phyloP scores from a whole-genome alignment of 176 grass and related monocot genomes.

The Tuctoria greenei region DNA sequence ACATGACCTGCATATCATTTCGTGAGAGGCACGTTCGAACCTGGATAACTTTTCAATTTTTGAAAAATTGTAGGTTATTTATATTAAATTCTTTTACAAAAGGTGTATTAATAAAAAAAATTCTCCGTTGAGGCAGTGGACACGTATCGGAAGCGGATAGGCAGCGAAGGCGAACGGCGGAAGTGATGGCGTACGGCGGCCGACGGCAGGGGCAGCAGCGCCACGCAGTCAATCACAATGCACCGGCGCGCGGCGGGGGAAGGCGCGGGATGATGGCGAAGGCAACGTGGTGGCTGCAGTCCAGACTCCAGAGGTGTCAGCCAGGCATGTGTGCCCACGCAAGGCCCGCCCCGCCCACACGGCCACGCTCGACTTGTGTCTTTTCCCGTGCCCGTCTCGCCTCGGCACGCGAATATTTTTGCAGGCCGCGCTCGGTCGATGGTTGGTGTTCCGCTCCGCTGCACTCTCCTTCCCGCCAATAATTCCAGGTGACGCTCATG shows the following conservation, averaged over 20 bases:
- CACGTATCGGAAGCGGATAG: conserved; percentile 15
- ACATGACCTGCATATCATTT: too few species aligned
- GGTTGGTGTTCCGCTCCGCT: neutral
- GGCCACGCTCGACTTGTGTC: neutral
- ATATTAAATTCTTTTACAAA: too few species aligned
- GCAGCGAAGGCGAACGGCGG: neutral
- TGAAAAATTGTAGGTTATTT: too few species aligned
- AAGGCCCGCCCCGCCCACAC: neutral
- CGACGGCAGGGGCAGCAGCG: neutral
- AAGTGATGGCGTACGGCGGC: neutral
- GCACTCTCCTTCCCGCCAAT: neutral
- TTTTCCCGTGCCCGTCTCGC: neutral
- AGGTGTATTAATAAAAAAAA: too few species aligned
- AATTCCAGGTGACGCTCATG: neutral
- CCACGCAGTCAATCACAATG: conserved; percentile 25
- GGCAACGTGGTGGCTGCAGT: conserved; percentile 42
- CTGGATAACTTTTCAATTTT: too few species aligned
- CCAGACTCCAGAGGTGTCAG: neutral
- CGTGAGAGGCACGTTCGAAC: too few species aligned
- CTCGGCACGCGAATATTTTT: neutral
- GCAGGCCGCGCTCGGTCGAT: neutral
- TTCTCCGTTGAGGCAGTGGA: too few species aligned
- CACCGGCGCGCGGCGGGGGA: conserved; percentile 3
- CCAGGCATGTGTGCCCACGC: conserved; percentile 39
- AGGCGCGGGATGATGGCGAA: conserved; percentile 19